These are phyloP conservation scores for Fagopyrum homotropicum DNA, from an alignment of 148 eudicot species.

Conservation along the genomic window DNA sequence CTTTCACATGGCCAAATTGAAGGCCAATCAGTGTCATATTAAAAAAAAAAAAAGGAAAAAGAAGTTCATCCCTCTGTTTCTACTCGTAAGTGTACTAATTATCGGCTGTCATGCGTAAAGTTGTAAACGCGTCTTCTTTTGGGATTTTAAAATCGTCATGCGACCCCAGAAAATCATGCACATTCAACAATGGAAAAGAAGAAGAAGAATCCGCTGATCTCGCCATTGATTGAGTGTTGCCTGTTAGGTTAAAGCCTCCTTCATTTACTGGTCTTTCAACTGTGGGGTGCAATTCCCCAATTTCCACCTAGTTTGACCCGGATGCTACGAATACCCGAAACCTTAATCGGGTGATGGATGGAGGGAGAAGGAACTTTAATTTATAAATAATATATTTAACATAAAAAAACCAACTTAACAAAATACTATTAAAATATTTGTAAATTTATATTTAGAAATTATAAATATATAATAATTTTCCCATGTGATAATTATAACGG, in stretches of 20 bases:
- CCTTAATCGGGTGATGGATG: no score
- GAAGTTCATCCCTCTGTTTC: background rate
- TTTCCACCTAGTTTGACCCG: no score
- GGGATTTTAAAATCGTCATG: background rate
- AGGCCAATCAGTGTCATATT: background rate
- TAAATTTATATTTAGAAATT: no score
- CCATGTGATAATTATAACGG: no score
- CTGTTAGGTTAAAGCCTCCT: background rate
- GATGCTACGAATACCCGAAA: no score
- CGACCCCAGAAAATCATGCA: background rate
- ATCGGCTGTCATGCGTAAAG: background rate
- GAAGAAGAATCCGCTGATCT: background rate
- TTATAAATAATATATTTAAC: no score
- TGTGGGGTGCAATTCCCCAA: no score
- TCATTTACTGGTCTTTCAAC: background rate
- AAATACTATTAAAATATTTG: no score
- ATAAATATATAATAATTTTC: no score
- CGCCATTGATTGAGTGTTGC: background rate
- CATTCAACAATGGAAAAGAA: background rate
- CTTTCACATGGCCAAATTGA: conserved; percentile 11
- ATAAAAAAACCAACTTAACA: no score
- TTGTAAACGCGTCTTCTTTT: background rate
- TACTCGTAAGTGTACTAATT: background rate
- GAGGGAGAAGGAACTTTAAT: no score
- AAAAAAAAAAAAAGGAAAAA: no score